Conservation (phyloP, 176 grass and related monocot genomes). For the Elaeis guineensis region DNA sequence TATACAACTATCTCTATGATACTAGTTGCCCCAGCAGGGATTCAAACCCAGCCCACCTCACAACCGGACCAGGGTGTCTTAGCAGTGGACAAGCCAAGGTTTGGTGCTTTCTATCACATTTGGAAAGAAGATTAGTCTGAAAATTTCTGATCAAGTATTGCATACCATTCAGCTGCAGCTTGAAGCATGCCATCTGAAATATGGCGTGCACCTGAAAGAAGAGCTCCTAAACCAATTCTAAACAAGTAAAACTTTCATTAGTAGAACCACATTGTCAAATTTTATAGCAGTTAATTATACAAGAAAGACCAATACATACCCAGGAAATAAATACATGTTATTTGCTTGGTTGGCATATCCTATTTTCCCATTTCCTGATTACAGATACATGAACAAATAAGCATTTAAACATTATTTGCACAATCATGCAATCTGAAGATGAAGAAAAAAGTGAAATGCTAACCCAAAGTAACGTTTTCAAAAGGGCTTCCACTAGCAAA, state of each 20-base stretch:
- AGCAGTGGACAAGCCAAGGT: no score
- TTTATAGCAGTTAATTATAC: not conserved
- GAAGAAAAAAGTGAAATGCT: constrained; percentile 17
- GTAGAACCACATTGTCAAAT: constrained; percentile 6
- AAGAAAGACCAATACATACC: constrained; percentile 43
- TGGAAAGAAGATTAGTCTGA: not conserved
- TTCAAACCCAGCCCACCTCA: no score
- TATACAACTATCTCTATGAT: no score
- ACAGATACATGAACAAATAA: constrained; percentile 16
- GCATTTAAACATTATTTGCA: not conserved
- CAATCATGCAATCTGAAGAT: constrained; percentile 1
- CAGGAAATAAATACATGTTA: constrained; percentile 99
- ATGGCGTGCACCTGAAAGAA: constrained; percentile 80
- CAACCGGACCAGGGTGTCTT: no score
- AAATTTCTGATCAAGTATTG: constrained; percentile 13
- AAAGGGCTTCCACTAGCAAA: constrained; percentile 99
- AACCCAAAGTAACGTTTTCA: constrained; percentile 69
- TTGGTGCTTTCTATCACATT: no score
- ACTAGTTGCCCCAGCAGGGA: no score
- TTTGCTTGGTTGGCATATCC: constrained; percentile 94
- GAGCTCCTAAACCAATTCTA: constrained; percentile 94
- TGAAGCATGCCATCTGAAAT: constrained; percentile 95
- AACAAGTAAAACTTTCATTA: constrained; percentile 26
- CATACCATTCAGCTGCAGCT: constrained; percentile 88
- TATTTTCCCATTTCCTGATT: constrained; percentile 52